These are phyloP conservation scores for Candida ovalis DNA, from an alignment of 805 yeast species.

Conservation along the genomic window DNA sequence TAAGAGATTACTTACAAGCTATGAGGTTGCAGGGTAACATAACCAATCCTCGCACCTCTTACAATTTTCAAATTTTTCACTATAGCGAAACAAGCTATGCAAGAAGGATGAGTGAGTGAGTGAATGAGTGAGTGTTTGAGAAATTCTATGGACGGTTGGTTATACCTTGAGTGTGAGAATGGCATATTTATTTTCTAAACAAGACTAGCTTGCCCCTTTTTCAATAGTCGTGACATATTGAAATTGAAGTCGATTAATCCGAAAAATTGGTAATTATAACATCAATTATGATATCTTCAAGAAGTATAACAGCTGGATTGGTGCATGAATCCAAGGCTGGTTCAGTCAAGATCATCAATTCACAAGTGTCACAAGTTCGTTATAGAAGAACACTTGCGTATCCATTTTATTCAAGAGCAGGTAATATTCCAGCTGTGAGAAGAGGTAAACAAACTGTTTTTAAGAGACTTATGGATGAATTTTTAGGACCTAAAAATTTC, in stretches of 20 bases:
- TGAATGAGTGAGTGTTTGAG: too few relatives aligned
- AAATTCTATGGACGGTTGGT: too few relatives aligned
- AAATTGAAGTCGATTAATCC: too few relatives aligned
- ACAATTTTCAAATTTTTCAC: background rate
- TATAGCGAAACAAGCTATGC: background rate
- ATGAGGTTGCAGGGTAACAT: background rate
- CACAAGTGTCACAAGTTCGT: constrained; percentile 42
- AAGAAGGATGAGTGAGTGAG: too few relatives aligned
- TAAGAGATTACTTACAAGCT: too few relatives aligned
- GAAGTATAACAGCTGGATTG: background rate
- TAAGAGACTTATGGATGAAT: constrained; percentile 62
- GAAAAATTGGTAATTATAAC: too few relatives aligned
- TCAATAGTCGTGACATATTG: too few relatives aligned
- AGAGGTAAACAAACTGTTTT: constrained; percentile 46
- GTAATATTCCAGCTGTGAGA: constrained; percentile 34
- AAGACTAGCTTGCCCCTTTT: too few relatives aligned
- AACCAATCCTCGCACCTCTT: background rate
- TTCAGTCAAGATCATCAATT: background rate
- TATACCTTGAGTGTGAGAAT: too few relatives aligned
- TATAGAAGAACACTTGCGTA: constrained; percentile 52
- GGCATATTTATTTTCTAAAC: too few relatives aligned
- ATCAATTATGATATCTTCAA: background rate
- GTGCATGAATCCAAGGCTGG: background rate
- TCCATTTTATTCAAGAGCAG: constrained; percentile 47
- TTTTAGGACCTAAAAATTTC: constrained; percentile 79